Conservation (phyloP, 108 stramenopile genomes). For the Cyclotella sp. region DNA sequence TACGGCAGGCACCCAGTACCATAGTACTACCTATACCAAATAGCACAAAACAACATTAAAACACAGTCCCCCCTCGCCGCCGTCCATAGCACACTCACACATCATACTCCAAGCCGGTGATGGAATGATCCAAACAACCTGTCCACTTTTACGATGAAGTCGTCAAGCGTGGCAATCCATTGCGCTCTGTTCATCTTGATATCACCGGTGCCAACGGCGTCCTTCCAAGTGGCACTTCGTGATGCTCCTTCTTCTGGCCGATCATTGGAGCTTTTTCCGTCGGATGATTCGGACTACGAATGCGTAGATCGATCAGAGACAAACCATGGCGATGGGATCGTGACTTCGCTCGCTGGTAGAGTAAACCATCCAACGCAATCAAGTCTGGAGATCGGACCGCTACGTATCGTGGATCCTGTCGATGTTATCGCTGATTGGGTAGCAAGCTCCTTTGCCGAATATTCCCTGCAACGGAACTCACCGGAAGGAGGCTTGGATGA, state of each 20-base stretch:
- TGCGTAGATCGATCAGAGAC: neutral
- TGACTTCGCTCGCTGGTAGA: neutral
- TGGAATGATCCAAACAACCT: too few relatives aligned
- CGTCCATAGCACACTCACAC: too few relatives aligned
- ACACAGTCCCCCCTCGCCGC: neutral
- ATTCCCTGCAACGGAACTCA: constrained; percentile 31
- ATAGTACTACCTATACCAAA: too few relatives aligned
- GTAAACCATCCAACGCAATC: constrained; percentile 18
- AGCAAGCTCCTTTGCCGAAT: constrained; percentile 32
- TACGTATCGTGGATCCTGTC: constrained; percentile 31
- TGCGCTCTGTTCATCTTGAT: neutral
- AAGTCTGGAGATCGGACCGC: constrained; percentile 12
- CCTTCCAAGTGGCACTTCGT: neutral
- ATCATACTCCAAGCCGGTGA: too few relatives aligned
- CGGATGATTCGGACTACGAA: constrained; percentile 26
- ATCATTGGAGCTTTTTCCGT: constrained; percentile 12
- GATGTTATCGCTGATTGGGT: constrained; percentile 51
- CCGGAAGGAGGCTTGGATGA: neutral
- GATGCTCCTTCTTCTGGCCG: neutral
- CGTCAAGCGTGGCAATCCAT: neutral
- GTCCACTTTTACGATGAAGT: neutral
- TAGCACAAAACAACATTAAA: too few relatives aligned
- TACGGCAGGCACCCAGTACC: too few relatives aligned
- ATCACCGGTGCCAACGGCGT: neutral
- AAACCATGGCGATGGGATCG: neutral